A percentile compares a stretch with the other conserved stretches of the same genome.
phyloP scores from a whole-genome alignment of 352 stramenopile species.

The Globisporangium sylvaticum region DNA sequence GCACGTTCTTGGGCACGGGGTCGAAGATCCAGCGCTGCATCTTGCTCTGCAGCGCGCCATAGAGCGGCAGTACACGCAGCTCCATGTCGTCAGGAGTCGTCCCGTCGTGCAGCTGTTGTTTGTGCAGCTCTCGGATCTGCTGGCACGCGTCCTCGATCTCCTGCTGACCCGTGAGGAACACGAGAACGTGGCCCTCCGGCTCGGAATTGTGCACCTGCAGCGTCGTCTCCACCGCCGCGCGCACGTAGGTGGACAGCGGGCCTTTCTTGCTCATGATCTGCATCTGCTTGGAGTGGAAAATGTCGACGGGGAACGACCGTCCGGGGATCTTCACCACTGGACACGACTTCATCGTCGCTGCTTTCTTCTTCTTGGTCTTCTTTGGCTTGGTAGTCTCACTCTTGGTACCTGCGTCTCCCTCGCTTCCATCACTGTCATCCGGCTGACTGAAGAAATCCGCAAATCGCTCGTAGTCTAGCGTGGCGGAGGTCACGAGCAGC shows the following conservation, averaged over 20 bases:
- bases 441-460: slow-evolving; percentile 71
- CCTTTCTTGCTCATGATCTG: slow-evolving; percentile 73
- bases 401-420: not conserved
- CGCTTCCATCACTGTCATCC: slow-evolving; percentile 1
- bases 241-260: slow-evolving; percentile 62
- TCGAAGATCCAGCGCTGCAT: slow-evolving; percentile 95
- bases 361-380: slow-evolving; percentile 1
- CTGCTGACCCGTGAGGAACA: slow-evolving; percentile 93
- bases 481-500: slow-evolving; percentile 93
- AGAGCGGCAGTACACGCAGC: slow-evolving; percentile 90
- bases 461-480: slow-evolving; percentile 87
- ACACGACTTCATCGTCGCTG: slow-evolving; percentile 22
- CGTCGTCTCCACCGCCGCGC: slow-evolving; percentile 66
- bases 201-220: slow-evolving; percentile 74
- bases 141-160: slow-evolving; percentile 90
- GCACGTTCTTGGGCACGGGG: slow-evolving; percentile 65
- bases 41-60: slow-evolving; percentile 92
- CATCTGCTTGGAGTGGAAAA: slow-evolving; percentile 89
- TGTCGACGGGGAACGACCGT: slow-evolving; percentile 90
- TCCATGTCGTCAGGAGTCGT: slow-evolving; percentile 20
- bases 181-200: slow-evolving; percentile 86
- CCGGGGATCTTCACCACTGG: slow-evolving; percentile 90
- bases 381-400: slow-evolving; percentile 2
- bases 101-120: slow-evolving; percentile 15
- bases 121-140: slow-evolving; percentile 72